Percentiles rank a stretch among this genome's conserved stretches.
These are phyloP conservation scores for Aspergillus versicolor DNA, from an alignment of 2,329 filamentous ascomycete species.

Conservation along the genomic window DNA sequence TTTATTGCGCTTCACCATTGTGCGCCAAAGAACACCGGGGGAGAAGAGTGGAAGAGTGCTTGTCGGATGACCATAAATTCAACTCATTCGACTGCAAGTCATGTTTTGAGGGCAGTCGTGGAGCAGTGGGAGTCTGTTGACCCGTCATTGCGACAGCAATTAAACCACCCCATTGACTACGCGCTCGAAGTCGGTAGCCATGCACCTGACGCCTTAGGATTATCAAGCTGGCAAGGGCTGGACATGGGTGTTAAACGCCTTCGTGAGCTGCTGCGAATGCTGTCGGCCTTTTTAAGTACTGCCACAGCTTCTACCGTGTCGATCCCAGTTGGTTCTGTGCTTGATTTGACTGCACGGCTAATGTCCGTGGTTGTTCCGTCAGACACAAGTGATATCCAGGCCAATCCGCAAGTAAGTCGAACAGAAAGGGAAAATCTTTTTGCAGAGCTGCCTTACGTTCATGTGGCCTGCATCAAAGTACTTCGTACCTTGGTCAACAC, in stretches of 20 bases:
- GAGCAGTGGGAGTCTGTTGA: slow-evolving; percentile 77
- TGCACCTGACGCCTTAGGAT: slow-evolving; percentile 44
- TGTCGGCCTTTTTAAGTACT: slow-evolving; percentile 63
- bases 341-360: slow-evolving; percentile 70
- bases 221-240: slow-evolving; percentile 75
- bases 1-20: slow-evolving; percentile 74
- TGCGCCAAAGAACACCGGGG: slow-evolving; percentile 73
- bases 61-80: slow-evolving; percentile 62
- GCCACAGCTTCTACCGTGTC: slow-evolving; percentile 65
- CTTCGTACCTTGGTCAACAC: slow-evolving; percentile 58
- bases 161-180: slow-evolving; percentile 36
- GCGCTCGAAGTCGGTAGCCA: slow-evolving; percentile 37
- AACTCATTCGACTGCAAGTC: slow-evolving; percentile 70
- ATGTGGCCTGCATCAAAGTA: slow-evolving; percentile 67
- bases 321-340: slow-evolving; percentile 65
- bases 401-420: slow-evolving; percentile 70
- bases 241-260: slow-evolving; percentile 70
- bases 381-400: slow-evolving; percentile 51
- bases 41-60: slow-evolving; percentile 74
- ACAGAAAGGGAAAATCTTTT: slow-evolving; percentile 82
- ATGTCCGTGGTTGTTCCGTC: slow-evolving; percentile 62
- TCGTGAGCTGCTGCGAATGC: slow-evolving; percentile 61
- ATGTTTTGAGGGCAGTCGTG: slow-evolving; percentile 72
- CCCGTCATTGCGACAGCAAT: slow-evolving; percentile 33
- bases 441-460: slow-evolving; percentile 69